These are phyloP conservation scores for Aaosphaeria arxii DNA, from an alignment of 2,329 filamentous ascomycete genomes.

Conservation along the genomic window DNA sequence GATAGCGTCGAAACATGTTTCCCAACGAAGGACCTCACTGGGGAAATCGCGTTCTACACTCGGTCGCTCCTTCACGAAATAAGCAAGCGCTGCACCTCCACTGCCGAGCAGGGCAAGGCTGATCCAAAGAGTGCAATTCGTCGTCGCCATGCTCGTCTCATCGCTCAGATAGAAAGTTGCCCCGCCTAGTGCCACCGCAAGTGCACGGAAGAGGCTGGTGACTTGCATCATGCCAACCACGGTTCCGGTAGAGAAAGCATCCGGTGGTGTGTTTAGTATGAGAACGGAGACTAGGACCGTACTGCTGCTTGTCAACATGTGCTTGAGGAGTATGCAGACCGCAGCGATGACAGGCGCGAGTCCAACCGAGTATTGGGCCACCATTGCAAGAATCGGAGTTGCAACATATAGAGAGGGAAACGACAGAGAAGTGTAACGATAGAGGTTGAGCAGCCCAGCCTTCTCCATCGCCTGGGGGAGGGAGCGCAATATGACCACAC, in stretches of 20 bases:
- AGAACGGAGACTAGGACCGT: conserved; percentile 45
- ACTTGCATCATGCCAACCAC: conserved; percentile 49
- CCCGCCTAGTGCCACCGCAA: conserved; percentile 46
- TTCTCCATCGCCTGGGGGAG: conserved; percentile 37
- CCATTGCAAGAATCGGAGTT: conserved; percentile 39
- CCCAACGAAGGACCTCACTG: conserved; percentile 44
- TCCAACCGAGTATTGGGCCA: conserved; percentile 29
- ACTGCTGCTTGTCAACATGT: conserved; percentile 40
- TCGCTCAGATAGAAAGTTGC: conserved; percentile 45
- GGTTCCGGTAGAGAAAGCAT: conserved; percentile 46
- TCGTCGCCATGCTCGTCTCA: conserved; percentile 41
- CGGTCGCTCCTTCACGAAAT: conserved; percentile 44
- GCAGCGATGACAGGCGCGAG: conserved; percentile 37
- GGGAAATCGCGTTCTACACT: conserved; percentile 45
- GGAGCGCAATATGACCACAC: conserved; percentile 35
- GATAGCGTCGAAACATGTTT: conserved; percentile 46
- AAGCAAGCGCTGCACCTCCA: conserved; percentile 42
- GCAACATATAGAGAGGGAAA: conserved; percentile 41
- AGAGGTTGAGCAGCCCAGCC: conserved; percentile 42
- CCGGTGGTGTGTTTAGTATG: conserved; percentile 48
- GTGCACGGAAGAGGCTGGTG: conserved; percentile 45
- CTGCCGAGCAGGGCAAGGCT: conserved; percentile 40
- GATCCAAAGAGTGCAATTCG: conserved; percentile 46
- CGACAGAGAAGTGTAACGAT: conserved; percentile 39
- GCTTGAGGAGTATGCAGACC: conserved; percentile 42